A percentile compares a stretch with the other conserved stretches of the same genome.
These are phyloP conservation scores for Grigorovia yakushimaensis DNA, from an alignment of 805 yeast species.

Conservation along the genomic window DNA sequence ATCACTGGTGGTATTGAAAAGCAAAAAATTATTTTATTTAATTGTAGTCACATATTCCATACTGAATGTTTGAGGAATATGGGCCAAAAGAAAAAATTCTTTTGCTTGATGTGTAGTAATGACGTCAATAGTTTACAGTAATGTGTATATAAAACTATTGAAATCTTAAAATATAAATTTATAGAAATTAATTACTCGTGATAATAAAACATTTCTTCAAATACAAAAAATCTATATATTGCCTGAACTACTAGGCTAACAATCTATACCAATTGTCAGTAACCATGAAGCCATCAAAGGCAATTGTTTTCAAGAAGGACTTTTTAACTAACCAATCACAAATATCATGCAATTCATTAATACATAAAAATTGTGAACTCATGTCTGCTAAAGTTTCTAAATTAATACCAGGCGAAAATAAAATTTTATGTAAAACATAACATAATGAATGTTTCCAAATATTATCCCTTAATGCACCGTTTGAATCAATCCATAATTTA, in stretches of 20 bases:
- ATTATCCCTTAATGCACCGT: conserved; percentile 45
- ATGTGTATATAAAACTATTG: background rate
- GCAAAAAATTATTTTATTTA: conserved; percentile 14
- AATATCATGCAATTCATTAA: conserved; percentile 31
- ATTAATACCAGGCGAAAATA: conserved; percentile 48
- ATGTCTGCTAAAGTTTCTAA: conserved; percentile 11
- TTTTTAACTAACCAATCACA: conserved; percentile 39
- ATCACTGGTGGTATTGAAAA: background rate
- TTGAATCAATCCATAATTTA: conserved; percentile 60
- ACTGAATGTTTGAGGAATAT: conserved; percentile 19
- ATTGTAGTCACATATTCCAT: conserved; percentile 27
- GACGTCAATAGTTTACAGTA: background rate
- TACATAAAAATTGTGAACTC: conserved; percentile 27
- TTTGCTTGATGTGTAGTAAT: conserved; percentile 17
- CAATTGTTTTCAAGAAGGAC: conserved; percentile 8
- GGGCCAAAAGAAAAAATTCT: conserved; percentile 18
- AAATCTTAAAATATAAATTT: background rate
- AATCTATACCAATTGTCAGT: conserved; percentile 19
- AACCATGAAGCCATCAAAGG: conserved; percentile 17
- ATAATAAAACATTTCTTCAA: background rate
- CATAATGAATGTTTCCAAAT: conserved; percentile 54
- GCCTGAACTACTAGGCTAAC: conserved; percentile 7
- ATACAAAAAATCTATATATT: too few relatives aligned
- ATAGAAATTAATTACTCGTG: background rate
- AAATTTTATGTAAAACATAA: conserved; percentile 36